Evolutionary conservation across 2,329 filamentous ascomycete genomes (phyloP), one percentile per base, ranked within the genome.

Genomic region (Fusarium sulawesiense): DNA sequence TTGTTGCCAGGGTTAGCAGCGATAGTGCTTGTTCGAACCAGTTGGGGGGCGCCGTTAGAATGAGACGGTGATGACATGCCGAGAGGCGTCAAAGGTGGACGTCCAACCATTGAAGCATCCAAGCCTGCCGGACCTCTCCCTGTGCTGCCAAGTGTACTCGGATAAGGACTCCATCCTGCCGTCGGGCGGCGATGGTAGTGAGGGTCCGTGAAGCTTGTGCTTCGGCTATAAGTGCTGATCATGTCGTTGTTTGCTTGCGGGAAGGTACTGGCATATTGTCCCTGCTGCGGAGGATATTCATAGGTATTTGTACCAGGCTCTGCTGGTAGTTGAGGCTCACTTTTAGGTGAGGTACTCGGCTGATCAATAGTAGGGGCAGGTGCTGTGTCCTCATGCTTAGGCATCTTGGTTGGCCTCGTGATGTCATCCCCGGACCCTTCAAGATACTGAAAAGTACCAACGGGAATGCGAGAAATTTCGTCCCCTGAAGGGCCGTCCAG

Each of bases 11-110:
- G 76, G 14, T 80, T 80, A 60, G 79, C 78, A 41, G 79, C 77
- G 16, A 88, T 80, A 3, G 85, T 88, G 78, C 86, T 89, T 6
- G 87, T 89, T 37, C 87, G 83, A 23, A 88, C 82, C 4, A 89
- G 83, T 68, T 84, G 81, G 3, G 87, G 86, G 6, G 81, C 72
- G 8, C 75, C 76, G 54, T 50, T 76, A 9, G 63, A 54, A 30
- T 63, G 76, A 25, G 77, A 78, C 2, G 81, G 78, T 0, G 83
- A 79, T 3, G 85, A 83, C 64, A 85, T 82, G 42, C 86, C 81
- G n/a, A 86, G 75, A 11, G 85, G 79, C 29, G 85, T 83, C 70
- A 87, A 74, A 57, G 80, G 82, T 2, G 85, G 80, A 23, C 86
- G 82, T 14, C 75, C 76, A 9, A 81, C 77, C 50, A 87, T 81